These are phyloP conservation scores for Hyaloscypha finlandica DNA, from an alignment of 495 filamentous ascomycete species.

Conservation along the genomic window DNA sequence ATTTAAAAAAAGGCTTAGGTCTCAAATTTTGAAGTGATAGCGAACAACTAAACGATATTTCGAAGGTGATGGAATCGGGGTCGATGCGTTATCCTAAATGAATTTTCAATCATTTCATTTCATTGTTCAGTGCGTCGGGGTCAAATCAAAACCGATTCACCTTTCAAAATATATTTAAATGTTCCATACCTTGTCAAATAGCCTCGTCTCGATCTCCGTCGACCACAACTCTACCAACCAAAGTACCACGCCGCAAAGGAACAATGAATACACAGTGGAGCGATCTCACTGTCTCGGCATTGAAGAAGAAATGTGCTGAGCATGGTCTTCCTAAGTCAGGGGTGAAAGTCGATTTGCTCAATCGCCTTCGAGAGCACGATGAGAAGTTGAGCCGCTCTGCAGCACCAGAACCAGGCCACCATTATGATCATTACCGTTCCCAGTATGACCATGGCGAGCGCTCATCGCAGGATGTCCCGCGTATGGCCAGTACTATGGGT, in stretches of 20 bases:
- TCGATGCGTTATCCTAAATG: too few species aligned
- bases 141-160: too few species aligned
- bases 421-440: neutral
- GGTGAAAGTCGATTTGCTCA: conserved; percentile 2
- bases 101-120: too few species aligned
- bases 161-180: too few species aligned
- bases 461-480: neutral
- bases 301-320: neutral
- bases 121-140: too few species aligned
- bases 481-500: neutral
- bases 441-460: neutral
- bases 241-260: too few species aligned
- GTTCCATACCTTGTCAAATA: too few species aligned
- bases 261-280: neutral
- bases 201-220: too few species aligned
- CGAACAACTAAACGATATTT: too few species aligned
- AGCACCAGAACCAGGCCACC: neutral
- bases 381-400: neutral
- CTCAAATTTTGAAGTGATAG: too few species aligned
- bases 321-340: neutral
- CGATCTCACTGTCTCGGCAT: neutral
- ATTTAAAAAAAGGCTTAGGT: too few species aligned
- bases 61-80: too few species aligned
- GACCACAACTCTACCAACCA: neutral
- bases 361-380: conserved; percentile 2